Evolutionary conservation across 768 basidiomycete species (phyloP), one percentile per base, ranked within the genome.

Genomic region (Termitomyces sp.): DNA sequence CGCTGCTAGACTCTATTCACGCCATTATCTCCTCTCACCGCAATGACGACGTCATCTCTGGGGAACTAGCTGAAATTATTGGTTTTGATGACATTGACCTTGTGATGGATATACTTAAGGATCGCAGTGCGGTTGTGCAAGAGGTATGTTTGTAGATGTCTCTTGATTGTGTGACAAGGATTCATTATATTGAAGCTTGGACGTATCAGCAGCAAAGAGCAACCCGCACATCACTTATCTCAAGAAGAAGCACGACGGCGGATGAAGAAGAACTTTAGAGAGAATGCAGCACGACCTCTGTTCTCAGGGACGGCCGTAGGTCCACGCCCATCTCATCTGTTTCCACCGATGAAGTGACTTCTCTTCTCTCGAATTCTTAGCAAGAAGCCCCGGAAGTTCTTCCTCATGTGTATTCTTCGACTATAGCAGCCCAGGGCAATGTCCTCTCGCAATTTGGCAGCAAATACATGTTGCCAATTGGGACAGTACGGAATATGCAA

Each of bases 381-480:
- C 73, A 79, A 64, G 72, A 78, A 44, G 76, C 75, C 3, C 76
- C 83, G 3, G 87, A 91, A 68, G 68, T 82, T 37, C 81, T 92
- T 18, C 97, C 97, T 0, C 87, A 98, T 75, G 89, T 99, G 12
- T 99, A 96, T 69, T 86, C 89, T 9, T 85, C 93, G 5, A 76
- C 82, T 24, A 73, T 78, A 4, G 73, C 81, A 45, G 68, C 71
- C 5, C 81, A 87, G 61, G 85, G 89, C 2, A 87, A 83, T 64
- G 74, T 86, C 10, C 70, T 93, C 13, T 90, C 91, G 1, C 79
- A 87, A 63, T 74, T 83, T 56, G 94, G 95, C 10, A 86, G 80
- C 55, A 88, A 87, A 65, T 91, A 93, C 67, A 77, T 86, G 67
- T 72, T 98, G 49, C 97, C 97, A 0, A 59, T 91, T 1, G 97